These are phyloP conservation scores for Fomitopsis serialis DNA, from an alignment of 768 basidiomycete species.

Conservation along the genomic window DNA sequence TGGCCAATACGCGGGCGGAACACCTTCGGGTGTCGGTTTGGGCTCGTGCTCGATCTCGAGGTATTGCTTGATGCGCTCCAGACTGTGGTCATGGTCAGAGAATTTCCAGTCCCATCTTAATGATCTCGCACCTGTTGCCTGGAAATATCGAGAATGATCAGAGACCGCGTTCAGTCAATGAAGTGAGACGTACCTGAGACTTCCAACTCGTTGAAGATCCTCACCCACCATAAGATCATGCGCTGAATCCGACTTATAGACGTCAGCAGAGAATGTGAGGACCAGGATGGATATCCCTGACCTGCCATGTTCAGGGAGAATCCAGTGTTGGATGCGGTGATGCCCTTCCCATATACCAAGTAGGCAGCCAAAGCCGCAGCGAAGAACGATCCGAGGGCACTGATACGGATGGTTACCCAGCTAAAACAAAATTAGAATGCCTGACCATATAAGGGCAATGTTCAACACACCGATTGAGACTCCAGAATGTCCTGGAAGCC, in stretches of 20 bases:
- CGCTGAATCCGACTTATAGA: constrained; percentile 44
- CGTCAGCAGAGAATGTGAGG: background rate
- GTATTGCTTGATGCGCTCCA: constrained; percentile 51
- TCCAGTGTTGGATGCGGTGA: constrained; percentile 34
- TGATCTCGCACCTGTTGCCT: constrained; percentile 23
- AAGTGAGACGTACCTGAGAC: constrained; percentile 29
- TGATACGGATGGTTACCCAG: constrained; percentile 50
- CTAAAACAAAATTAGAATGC: constrained; percentile 12
- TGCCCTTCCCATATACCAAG: constrained; percentile 39
- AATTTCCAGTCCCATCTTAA: background rate
- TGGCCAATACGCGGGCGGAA: constrained; percentile 65
- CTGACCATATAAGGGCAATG: background rate
- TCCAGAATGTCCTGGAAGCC: constrained; percentile 35
- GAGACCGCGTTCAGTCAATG: background rate
- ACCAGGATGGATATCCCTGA: constrained; percentile 1
- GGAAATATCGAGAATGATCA: background rate
- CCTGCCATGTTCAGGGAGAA: constrained; percentile 39
- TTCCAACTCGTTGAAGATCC: constrained; percentile 41
- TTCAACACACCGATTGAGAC: constrained; percentile 28
- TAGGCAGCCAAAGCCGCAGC: constrained; percentile 46
- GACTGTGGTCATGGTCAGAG: constrained; percentile 18
- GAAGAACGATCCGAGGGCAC: constrained; percentile 47
- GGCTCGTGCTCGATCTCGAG: constrained; percentile 54
- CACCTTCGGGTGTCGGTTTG: constrained; percentile 29
- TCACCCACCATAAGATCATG: constrained; percentile 47